Percentiles rank a stretch among this genome's conserved stretches.
These are phyloP conservation scores for Vaccinium macrocarpon DNA, from an alignment of 148 eudicot genomes.

Conservation along the genomic window DNA sequence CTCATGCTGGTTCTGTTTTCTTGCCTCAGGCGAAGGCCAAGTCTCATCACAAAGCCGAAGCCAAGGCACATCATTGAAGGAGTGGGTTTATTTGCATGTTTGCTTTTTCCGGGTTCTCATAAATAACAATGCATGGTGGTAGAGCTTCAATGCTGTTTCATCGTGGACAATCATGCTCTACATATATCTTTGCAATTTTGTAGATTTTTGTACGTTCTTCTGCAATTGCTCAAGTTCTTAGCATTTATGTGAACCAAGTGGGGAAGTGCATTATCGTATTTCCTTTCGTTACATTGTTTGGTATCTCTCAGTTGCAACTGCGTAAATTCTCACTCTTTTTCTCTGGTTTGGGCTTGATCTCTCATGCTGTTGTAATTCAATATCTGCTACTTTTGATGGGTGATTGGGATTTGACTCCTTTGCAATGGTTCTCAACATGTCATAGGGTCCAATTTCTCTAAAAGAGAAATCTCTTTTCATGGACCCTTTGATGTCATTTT, in stretches of 20 bases:
- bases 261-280: slow-evolving; percentile 7
- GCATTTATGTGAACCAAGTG: background rate
- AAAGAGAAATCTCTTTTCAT: too few species aligned
- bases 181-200: slow-evolving; percentile 3
- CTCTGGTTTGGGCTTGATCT: background rate
- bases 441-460: too few species aligned
- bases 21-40: slow-evolving; percentile 64
- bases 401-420: too few species aligned
- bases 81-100: background rate
- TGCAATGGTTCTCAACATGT: too few species aligned
- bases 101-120: background rate
- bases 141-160: background rate
- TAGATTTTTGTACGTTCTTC: background rate
- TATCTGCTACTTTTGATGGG: background rate
- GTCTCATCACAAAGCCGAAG: slow-evolving; percentile 64
- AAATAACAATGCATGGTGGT: background rate
- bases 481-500: too few species aligned
- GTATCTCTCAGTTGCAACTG: background rate
- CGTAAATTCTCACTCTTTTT: background rate
- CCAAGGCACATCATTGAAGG: slow-evolving; percentile 58
- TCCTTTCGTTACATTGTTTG: background rate
- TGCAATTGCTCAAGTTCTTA: background rate
- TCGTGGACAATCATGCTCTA: slow-evolving; percentile 3
- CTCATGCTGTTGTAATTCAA: background rate
- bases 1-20: background rate